A percentile compares a stretch with the other conserved stretches of the same genome.
phyloP scores from a whole-genome alignment of 371 early-diverging fungal genomes.

The Syncephalastrum sp. region DNA sequence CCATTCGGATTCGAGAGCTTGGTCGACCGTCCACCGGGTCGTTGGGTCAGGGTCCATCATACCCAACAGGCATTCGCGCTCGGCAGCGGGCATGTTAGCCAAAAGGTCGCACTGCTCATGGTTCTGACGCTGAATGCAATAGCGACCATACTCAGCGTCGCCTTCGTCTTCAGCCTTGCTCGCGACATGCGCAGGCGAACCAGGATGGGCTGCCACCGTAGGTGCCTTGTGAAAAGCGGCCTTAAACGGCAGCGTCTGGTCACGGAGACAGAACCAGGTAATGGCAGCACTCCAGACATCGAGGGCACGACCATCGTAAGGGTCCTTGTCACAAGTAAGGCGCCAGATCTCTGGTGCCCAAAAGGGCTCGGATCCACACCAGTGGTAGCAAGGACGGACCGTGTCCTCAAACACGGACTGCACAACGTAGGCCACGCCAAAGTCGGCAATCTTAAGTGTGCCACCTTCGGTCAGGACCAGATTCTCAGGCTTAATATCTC shows the following conservation, averaged over 20 bases:
- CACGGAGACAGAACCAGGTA: conserved; percentile 80
- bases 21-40: conserved; percentile 44
- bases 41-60: conserved; percentile 52
- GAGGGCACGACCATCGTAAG: conserved; percentile 78
- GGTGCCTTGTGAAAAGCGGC: conserved; percentile 53
- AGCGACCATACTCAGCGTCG: conserved; percentile 28
- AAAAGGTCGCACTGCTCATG: too few species aligned
- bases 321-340: conserved; percentile 41
- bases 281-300: conserved; percentile 89
- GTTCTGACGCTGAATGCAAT: conserved; percentile 21
- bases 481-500: conserved; percentile 94
- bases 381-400: conserved; percentile 68
- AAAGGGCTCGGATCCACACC: conserved; percentile 89
- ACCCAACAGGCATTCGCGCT: conserved; percentile 32
- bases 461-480: conserved; percentile 81
- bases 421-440: conserved; percentile 95
- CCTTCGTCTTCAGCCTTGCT: conserved; percentile 34
- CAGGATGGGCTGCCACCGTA: conserved; percentile 45
- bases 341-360: conserved; percentile 86
- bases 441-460: conserved; percentile 96
- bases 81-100: not conserved
- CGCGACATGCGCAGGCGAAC: conserved; percentile 39
- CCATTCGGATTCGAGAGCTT: conserved; percentile 48
- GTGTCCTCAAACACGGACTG: conserved; percentile 68
- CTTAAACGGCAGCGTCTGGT: conserved; percentile 65